A percentile compares a stretch with the other conserved stretches of the same genome.
phyloP scores from a whole-genome alignment of 768 basidiomycete genomes.

The Termitomyces eurrhizus region DNA sequence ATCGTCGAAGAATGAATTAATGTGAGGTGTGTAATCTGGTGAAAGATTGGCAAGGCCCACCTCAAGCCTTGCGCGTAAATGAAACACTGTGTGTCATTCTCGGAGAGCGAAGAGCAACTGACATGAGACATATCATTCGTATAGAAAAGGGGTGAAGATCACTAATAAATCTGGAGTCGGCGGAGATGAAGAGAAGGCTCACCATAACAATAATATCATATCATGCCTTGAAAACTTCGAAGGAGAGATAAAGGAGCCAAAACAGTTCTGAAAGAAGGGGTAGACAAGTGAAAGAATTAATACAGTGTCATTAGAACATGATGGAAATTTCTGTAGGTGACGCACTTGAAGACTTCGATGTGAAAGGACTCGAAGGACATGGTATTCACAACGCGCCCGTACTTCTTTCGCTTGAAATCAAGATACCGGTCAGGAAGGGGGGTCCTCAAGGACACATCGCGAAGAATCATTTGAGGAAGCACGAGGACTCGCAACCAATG shows the following conservation, averaged over 20 bases:
- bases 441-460: background rate
- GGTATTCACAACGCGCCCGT: background rate
- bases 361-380: background rate
- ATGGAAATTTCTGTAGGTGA: background rate
- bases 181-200: too few relatives aligned
- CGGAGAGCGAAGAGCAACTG: conserved; percentile 38
- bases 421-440: background rate
- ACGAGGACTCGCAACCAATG: background rate
- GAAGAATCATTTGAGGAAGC: background rate
- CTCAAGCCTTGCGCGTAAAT: too few relatives aligned
- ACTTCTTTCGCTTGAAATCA: background rate
- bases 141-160: background rate
- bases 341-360: background rate
- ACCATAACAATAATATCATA: too few relatives aligned
- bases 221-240: too few relatives aligned
- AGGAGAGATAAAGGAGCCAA: background rate
- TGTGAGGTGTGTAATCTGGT: too few relatives aligned
- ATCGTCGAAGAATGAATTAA: too few relatives aligned
- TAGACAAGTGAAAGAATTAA: background rate
- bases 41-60: too few relatives aligned
- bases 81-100: too few relatives aligned
- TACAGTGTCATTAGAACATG: background rate
- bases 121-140: conserved; percentile 30
- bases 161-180: too few relatives aligned
- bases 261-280: background rate